Percentiles rank a stretch among this genome's conserved stretches.
Evolutionary conservation across 108 stramenopile genomes (phyloP).

Genomic region (Stephanodiscus triporus): DNA sequence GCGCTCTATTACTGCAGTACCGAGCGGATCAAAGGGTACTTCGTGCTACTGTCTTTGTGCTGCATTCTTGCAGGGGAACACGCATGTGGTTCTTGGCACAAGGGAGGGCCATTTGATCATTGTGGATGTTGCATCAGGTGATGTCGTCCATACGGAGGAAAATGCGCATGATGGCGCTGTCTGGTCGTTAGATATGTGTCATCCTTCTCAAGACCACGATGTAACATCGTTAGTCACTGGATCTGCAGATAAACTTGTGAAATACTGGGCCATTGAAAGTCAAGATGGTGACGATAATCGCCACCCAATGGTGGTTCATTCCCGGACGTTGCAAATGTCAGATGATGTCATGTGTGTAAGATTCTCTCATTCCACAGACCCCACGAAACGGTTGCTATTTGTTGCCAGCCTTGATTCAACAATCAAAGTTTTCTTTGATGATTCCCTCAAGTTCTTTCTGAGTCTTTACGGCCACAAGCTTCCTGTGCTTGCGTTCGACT

Average conservation of each 20-base stretch:
- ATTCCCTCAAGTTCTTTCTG: constrained; percentile 97
- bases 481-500: constrained; percentile 94
- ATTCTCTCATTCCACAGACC: constrained; percentile 82
- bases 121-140: constrained; percentile 86
- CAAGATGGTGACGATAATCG: constrained; percentile 54
- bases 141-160: constrained; percentile 69
- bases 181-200: constrained; percentile 83
- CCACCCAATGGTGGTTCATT: constrained; percentile 83
- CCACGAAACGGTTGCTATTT: constrained; percentile 73
- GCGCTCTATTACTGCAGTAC: constrained; percentile 65
- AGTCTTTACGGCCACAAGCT: constrained; percentile 98
- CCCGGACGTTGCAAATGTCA: constrained; percentile 90
- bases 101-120: constrained; percentile 83
- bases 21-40: constrained; percentile 15
- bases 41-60: constrained; percentile 89
- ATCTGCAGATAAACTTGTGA: constrained; percentile 93
- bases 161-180: constrained; percentile 90
- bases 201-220: constrained; percentile 54
- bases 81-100: constrained; percentile 84
- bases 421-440: constrained; percentile 98
- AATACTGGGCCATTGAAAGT: constrained; percentile 94
- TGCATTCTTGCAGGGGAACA: constrained; percentile 93
- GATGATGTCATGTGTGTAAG: constrained; percentile 96
- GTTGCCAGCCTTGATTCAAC: constrained; percentile 93
- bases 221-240: constrained; percentile 81